Conservation (phyloP, 441 rosid genomes). For the Gossypium lobatum region DNA sequence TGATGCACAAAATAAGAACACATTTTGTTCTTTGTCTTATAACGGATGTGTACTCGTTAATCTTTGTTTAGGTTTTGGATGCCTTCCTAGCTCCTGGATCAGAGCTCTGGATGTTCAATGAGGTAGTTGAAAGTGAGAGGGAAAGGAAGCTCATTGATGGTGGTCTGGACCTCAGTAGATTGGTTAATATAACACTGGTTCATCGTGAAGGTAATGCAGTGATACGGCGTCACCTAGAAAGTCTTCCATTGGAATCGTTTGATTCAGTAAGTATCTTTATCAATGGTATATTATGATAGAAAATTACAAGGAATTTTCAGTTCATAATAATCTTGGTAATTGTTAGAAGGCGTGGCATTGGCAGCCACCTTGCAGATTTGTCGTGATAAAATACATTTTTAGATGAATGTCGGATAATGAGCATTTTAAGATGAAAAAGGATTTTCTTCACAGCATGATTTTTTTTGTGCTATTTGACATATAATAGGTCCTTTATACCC, state of each 20-base stretch:
- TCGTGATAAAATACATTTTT: background rate
- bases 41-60: background rate
- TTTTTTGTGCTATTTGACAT: background rate
- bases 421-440: background rate
- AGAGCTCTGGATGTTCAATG: slow-evolving; percentile 86
- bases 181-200: slow-evolving; percentile 54
- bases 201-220: slow-evolving; percentile 76
- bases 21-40: background rate
- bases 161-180: slow-evolving; percentile 50
- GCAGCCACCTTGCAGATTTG: slow-evolving; percentile 2
- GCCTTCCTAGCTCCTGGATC: slow-evolving; percentile 61
- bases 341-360: background rate
- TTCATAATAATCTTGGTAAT: background rate
- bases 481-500: background rate
- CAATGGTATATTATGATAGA: slow-evolving; percentile 3
- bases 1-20: background rate
- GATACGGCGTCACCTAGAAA: slow-evolving; percentile 66
- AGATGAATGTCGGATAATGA: background rate
- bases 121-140: slow-evolving; percentile 64
- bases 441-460: background rate
- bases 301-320: background rate
- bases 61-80: slow-evolving; percentile 54
- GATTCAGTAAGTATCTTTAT: slow-evolving; percentile 48
- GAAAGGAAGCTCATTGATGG: slow-evolving; percentile 66
- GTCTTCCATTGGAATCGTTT: slow-evolving; percentile 69